Evolutionary conservation across 2,329 filamentous ascomycete genomes (phyloP).

Genomic region (Aspergillus cejpii): DNA sequence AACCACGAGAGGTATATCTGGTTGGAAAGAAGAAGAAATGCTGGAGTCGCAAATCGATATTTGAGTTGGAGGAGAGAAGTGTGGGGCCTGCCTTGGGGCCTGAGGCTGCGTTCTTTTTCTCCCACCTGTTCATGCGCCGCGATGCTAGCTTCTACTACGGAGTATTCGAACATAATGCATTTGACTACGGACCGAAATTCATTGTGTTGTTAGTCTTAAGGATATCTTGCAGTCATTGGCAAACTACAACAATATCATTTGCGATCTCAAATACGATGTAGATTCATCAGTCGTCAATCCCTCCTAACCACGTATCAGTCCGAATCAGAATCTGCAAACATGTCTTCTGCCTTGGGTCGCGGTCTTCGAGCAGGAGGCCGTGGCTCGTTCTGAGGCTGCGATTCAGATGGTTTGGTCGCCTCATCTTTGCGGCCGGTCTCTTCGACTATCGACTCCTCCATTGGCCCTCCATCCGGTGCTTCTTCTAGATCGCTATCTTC

Average conservation of each 20-base stretch:
- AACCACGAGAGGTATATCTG: slow-evolving; percentile 17
- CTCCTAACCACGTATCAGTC: slow-evolving; percentile 27
- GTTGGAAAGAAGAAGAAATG: slow-evolving; percentile 18
- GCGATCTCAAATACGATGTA: too few species aligned
- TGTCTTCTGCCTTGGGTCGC: slow-evolving; percentile 70
- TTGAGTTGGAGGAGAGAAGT: slow-evolving; percentile 5
- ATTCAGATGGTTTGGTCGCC: slow-evolving; percentile 14
- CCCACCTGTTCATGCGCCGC: not conserved
- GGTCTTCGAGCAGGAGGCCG: slow-evolving; percentile 45
- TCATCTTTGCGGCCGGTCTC: slow-evolving; percentile 19
- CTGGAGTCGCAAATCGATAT: not conserved
- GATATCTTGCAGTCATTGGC: not conserved
- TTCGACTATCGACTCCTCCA: slow-evolving; percentile 37
- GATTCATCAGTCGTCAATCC: not conserved
- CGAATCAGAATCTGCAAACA: slow-evolving; percentile 74
- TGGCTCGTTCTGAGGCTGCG: slow-evolving; percentile 22
- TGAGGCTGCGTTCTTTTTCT: slow-evolving; percentile 1
- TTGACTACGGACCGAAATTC: not conserved
- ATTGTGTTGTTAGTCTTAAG: too few species aligned
- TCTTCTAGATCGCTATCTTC: slow-evolving; percentile 49
- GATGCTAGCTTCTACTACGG: slow-evolving; percentile 1
- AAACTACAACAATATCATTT: not conserved
- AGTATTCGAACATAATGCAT: not conserved
- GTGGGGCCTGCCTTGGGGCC: slow-evolving; percentile 21
- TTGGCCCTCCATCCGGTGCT: slow-evolving; percentile 43